Conservation (phyloP, 2,329 filamentous ascomycete genomes). For the Corynespora cassiicola region DNA sequence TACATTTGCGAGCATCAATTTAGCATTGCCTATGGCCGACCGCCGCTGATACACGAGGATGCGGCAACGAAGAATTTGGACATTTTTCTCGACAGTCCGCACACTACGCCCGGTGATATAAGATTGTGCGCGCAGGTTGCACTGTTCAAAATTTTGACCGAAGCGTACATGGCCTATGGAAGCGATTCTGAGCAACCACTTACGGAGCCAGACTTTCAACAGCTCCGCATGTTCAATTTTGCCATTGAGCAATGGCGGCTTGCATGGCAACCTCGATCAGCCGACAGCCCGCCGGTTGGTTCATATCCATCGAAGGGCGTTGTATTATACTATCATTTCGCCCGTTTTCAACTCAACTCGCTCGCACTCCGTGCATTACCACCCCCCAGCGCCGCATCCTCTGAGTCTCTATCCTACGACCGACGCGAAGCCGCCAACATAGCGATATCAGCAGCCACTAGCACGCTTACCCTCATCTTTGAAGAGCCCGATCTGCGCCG, state of each 20-base stretch:
- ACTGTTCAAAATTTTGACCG: constrained; percentile 40
- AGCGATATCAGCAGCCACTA: constrained; percentile 56
- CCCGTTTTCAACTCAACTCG: constrained; percentile 60
- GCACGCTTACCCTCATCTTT: constrained; percentile 55
- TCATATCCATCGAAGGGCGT: constrained; percentile 56
- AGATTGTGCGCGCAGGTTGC: constrained; percentile 38
- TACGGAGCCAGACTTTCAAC: constrained; percentile 44
- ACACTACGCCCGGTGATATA: constrained; percentile 36
- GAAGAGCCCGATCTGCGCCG: constrained; percentile 53
- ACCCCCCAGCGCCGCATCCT: constrained; percentile 53
- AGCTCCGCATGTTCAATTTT: constrained; percentile 49
- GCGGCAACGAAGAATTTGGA: constrained; percentile 46
- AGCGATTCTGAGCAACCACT: constrained; percentile 45
- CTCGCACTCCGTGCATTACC: constrained; percentile 51
- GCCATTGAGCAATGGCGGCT: constrained; percentile 53
- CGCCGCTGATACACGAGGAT: constrained; percentile 48
- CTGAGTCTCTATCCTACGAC: constrained; percentile 51
- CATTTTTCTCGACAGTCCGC: constrained; percentile 33
- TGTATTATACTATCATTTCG: constrained; percentile 61
- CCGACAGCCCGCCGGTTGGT: constrained; percentile 32
- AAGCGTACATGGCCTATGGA: constrained; percentile 41
- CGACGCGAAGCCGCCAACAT: constrained; percentile 46
- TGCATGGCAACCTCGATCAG: constrained; percentile 43
- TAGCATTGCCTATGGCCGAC: constrained; percentile 49
- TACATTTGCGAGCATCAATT: constrained; percentile 51